These are phyloP conservation scores for Sporothrix globosa DNA, from an alignment of 2,329 filamentous ascomycete genomes.

Conservation along the genomic window DNA sequence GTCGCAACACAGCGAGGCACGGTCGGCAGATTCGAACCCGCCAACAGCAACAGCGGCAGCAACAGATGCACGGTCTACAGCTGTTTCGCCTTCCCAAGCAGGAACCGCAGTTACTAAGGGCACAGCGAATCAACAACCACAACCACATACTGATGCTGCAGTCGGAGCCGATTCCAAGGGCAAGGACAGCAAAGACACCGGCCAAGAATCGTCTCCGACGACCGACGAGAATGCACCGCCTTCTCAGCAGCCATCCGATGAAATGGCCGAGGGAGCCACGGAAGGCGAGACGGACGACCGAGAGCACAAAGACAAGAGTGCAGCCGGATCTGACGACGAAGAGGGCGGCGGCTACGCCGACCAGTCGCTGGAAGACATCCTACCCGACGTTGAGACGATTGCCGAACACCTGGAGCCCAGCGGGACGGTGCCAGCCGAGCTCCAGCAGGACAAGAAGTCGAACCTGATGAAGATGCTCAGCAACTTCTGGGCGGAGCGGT, in stretches of 20 bases:
- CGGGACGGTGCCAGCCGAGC: constrained; percentile 66
- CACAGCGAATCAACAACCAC: no score
- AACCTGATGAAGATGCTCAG: constrained; percentile 94
- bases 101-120: neutral
- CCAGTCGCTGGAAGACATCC: constrained; percentile 68
- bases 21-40: neutral
- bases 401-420: constrained; percentile 64
- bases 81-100: neutral
- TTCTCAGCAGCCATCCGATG: constrained; percentile 39
- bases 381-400: constrained; percentile 65
- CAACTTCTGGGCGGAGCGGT: constrained; percentile 98
- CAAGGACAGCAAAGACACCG: neutral
- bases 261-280: constrained; percentile 30
- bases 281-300: constrained; percentile 48
- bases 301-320: constrained; percentile 46
- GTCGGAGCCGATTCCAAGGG: neutral
- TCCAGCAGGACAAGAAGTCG: constrained; percentile 90
- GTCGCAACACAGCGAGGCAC: constrained; percentile 16
- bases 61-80: neutral
- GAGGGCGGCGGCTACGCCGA: constrained; percentile 71
- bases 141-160: neutral
- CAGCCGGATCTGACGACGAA: constrained; percentile 70
- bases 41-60: neutral
- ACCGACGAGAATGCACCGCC: constrained; percentile 29
- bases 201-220: neutral